Percentiles rank a stretch among this genome's conserved stretches.
Conservation (phyloP, 2,329 filamentous ascomycete species). For the Dactylella cylindrospora region DNA sequence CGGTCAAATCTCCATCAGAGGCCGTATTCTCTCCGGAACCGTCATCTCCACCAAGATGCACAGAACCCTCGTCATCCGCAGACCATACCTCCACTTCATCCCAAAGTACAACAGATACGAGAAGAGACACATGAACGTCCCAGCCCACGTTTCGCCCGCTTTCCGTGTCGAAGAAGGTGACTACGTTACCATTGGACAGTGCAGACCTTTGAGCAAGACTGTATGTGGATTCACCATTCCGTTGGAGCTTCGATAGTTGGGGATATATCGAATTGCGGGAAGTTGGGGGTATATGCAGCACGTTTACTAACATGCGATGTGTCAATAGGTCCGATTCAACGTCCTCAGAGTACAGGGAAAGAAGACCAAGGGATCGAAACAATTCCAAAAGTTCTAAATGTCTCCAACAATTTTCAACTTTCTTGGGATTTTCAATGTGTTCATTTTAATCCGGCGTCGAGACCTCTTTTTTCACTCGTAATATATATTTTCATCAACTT, state of each 20-base stretch:
- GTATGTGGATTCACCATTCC: slow-evolving; percentile 76
- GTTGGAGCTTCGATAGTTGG: no score
- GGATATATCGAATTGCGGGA: no score
- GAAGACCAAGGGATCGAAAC: slow-evolving; percentile 96
- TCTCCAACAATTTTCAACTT: slow-evolving; percentile 14
- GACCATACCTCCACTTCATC: slow-evolving; percentile 99
- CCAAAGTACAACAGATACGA: slow-evolving; percentile 99
- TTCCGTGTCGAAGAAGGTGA: slow-evolving; percentile 99
- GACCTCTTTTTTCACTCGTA: slow-evolving; percentile 38
- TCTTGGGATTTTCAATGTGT: slow-evolving; percentile 42
- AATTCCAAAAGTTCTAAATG: slow-evolving; percentile 95
- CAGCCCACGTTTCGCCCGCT: slow-evolving; percentile 96
- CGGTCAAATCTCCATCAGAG: slow-evolving; percentile 97
- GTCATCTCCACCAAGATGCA: slow-evolving; percentile 99
- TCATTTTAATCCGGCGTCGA: slow-evolving; percentile 45
- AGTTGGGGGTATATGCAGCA: slow-evolving; percentile 1
- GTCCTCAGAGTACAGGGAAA: slow-evolving; percentile 96
- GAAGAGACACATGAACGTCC: slow-evolving; percentile 99
- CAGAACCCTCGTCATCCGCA: slow-evolving; percentile 97
- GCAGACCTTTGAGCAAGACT: slow-evolving; percentile 98
- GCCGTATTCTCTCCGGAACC: slow-evolving; percentile 98
- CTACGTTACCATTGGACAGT: slow-evolving; percentile 98
- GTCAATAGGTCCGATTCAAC: slow-evolving; percentile 89
- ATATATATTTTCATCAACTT: slow-evolving; percentile 33
- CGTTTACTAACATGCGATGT: slow-evolving; percentile 1